These are phyloP conservation scores for Mucor mucedo DNA, from an alignment of 371 early-diverging fungal genomes.

Conservation along the genomic window DNA sequence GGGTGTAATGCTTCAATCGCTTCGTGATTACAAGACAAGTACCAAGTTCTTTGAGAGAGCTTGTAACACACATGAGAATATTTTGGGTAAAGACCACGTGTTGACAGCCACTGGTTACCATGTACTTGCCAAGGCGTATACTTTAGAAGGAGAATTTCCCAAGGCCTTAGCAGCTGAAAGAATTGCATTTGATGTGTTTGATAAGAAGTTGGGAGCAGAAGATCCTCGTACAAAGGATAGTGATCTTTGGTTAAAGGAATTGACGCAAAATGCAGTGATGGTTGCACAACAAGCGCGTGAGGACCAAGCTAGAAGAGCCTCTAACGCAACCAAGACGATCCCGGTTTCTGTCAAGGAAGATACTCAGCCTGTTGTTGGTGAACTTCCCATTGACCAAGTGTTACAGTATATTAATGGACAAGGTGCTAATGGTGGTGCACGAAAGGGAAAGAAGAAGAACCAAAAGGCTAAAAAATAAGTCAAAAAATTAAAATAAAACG, in stretches of 20 bases:
- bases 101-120: slow-evolving; percentile 77
- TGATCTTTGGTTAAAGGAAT: slow-evolving; percentile 73
- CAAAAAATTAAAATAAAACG: slow-evolving; percentile 1
- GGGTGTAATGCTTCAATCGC: slow-evolving; percentile 84
- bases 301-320: slow-evolving; percentile 20
- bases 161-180: slow-evolving; percentile 78
- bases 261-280: slow-evolving; percentile 41
- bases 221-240: slow-evolving; percentile 78
- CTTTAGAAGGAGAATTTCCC: slow-evolving; percentile 78
- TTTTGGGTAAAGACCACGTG: slow-evolving; percentile 79
- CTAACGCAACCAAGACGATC: slow-evolving; percentile 11
- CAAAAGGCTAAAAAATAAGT: slow-evolving; percentile 27
- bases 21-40: slow-evolving; percentile 68
- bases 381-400: slow-evolving; percentile 66
- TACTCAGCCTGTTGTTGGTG: slow-evolving; percentile 40
- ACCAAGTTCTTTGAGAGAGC: slow-evolving; percentile 80
- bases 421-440: slow-evolving; percentile 10
- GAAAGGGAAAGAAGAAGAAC: slow-evolving; percentile 37
- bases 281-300: slow-evolving; percentile 38
- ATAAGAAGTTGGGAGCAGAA: slow-evolving; percentile 61
- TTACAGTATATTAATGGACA: slow-evolving; percentile 63
- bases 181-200: slow-evolving; percentile 73
- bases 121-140: slow-evolving; percentile 77
- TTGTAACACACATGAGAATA: slow-evolving; percentile 64
- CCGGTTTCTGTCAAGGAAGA: slow-evolving; percentile 19